A percentile compares a stretch with the other conserved stretches of the same genome.
These are phyloP conservation scores for Psilocybe sp. DNA, from an alignment of 768 basidiomycete species.

Conservation along the genomic window DNA sequence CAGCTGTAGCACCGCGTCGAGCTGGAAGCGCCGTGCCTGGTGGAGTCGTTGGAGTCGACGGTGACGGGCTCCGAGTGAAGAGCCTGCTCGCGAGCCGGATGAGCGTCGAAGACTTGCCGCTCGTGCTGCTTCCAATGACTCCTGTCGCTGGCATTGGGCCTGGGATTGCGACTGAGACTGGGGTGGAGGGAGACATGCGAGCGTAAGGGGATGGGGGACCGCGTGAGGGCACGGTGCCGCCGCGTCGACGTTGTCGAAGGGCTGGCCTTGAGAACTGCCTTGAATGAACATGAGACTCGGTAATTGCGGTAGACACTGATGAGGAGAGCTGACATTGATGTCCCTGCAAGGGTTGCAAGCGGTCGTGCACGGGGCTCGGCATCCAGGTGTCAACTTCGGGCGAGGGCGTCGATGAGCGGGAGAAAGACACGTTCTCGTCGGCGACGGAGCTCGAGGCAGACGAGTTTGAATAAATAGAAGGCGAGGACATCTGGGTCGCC, in stretches of 20 bases:
- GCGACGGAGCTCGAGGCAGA: constrained; percentile 33
- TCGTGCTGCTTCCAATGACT: neutral
- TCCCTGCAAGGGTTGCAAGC: constrained; percentile 27
- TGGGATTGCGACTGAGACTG: constrained; percentile 50
- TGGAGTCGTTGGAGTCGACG: constrained; percentile 35
- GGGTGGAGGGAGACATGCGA: constrained; percentile 50
- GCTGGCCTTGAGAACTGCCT: constrained; percentile 25
- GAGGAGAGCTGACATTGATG: constrained; percentile 43
- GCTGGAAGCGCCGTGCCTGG: constrained; percentile 27
- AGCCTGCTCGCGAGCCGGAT: constrained; percentile 43
- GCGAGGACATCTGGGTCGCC: constrained; percentile 42
- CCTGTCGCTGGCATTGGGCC: neutral
- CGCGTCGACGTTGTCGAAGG: constrained; percentile 5
- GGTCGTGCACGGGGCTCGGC: constrained; percentile 25
- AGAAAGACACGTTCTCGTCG: constrained; percentile 31
- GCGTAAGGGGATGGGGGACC: constrained; percentile 58
- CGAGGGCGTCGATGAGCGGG: constrained; percentile 32
- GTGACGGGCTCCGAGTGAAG: constrained; percentile 50
- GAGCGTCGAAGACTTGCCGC: constrained; percentile 18
- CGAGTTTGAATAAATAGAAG: constrained; percentile 41
- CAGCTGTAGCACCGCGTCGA: constrained; percentile 23
- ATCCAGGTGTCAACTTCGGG: constrained; percentile 31
- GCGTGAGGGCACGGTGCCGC: neutral
- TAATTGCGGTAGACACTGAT: constrained; percentile 37
- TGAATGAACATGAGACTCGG: constrained; percentile 37